Evolutionary conservation across 768 basidiomycete genomes (phyloP).

Genomic region (Cubamyces sp.): DNA sequence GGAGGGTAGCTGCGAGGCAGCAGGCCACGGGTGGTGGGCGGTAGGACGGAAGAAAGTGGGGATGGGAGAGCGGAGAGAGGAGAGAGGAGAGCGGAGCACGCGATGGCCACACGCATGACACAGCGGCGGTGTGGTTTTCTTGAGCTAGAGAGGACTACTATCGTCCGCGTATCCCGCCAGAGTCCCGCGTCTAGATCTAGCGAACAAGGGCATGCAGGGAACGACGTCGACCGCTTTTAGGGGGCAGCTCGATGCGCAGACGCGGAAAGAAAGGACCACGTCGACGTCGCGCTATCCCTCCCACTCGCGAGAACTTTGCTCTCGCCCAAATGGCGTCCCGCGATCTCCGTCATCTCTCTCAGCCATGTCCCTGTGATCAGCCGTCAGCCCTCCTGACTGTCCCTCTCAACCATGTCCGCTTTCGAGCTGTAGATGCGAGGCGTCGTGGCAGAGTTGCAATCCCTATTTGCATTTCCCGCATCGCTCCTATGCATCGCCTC

Average conservation of each 20-base stretch:
- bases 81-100: constrained; percentile 17
- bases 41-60: neutral
- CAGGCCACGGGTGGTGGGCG: neutral
- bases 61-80: constrained; percentile 11
- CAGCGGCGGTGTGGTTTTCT: constrained; percentile 8
- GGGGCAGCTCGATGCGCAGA: neutral
- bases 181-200: neutral
- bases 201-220: constrained; percentile 8
- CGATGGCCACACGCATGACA: constrained; percentile 15
- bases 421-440: neutral
- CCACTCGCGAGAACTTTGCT: constrained; percentile 16
- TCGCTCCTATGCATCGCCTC: constrained; percentile 3
- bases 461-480: constrained; percentile 10
- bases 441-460: neutral
- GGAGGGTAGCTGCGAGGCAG: neutral
- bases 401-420: neutral
- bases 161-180: no score
- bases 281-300: neutral
- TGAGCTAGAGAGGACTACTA: neutral
- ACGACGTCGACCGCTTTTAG: neutral
- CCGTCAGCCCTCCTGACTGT: neutral
- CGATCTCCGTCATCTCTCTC: constrained; percentile 21
- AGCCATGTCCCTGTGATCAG: constrained; percentile 21
- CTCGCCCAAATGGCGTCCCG: constrained; percentile 14
- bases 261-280: neutral